Base-by-base conservation (phyloP, 202 grass and related monocot species). In the Thinopyrum obtusiflorum region DNA sequence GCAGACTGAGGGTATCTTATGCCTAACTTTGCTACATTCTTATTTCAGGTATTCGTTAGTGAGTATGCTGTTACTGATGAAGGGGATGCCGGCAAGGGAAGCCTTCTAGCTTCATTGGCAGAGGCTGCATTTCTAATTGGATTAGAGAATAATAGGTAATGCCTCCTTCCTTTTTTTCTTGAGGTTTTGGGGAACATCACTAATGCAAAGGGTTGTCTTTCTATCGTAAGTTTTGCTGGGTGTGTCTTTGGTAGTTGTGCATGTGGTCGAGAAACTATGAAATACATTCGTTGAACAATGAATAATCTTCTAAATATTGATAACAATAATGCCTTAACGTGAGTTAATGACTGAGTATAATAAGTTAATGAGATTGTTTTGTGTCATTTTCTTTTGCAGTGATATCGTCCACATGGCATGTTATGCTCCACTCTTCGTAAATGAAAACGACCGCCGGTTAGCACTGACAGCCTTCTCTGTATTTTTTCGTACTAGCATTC, bases 361-460 rank as follows among this genome's bases (percentile, higher is more conserved):
- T 9, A 39, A 31, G 65, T 80, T 65, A 63, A 31, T 80, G 76
- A 80, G 55, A 85, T 82, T 9, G 21, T 33, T 31, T 61, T 20
- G 35, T 77, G 3, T 59, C 70, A 65, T 89, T 26, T 11, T 94
- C 57, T 11, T 74, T 64, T 93, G 88, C 87, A 95, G 93, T 86
- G 93, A 95, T 73, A 35, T 93, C 63, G 88, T 98, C 64, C 81
- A 90, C 12, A 98, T 98, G 95, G 91, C 95, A 49, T 89, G 95
- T 47, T 97, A 94, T 83, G 92, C 92, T 29, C 92, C 95, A 40
- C 87, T 98, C 15, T 98, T 98, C 29, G 91, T 95, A 64, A 98
- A 98, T 39, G 40, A 81, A 21, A 91, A 96, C 28, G 90, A 96
- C 70, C 91, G 73, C 71, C 65, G 31, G 96, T 95, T 25, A 88